Evolutionary conservation across 2,329 filamentous ascomycete species (phyloP), one percentile per base, ranked within the genome.

Genomic region (Cordyceps tenuipes): DNA sequence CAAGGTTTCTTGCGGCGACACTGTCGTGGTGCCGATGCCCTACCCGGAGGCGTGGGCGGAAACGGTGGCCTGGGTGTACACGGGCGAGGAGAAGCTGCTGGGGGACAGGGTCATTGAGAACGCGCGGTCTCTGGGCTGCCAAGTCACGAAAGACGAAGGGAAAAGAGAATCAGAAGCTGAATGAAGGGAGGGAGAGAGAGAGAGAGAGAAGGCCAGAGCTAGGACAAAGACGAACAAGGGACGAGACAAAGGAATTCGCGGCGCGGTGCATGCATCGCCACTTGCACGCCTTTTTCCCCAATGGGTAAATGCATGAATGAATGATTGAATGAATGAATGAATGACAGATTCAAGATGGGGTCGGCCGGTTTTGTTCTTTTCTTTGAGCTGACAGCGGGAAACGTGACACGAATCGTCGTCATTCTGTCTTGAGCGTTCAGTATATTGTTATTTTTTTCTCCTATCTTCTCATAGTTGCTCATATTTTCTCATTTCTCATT

Each of bases 1-100:
- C 5, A 74, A 80, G 64, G 74, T 85, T 23, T 70, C 71, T 15
- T 73, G 75, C 26, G 78, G 81, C 31, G 83, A 85, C 64, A 72
- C 73, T 2, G 73, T 87, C 56, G 82, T 85, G 63, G 71, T 86
- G 10, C 82, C 83, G 0, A 64, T 87, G 59, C 83, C 83, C 1
- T 74, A 79, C 60, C 82, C 83, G 1, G 76, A 78, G 55, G 78
- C 73, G 8, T 87, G 83, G 83, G 66, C 68, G 2, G 76, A 81
- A 58, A 84, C 82, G 0, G 72, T 83, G n/a, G 71, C 73, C 4
- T 80, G 82, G 64, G 73, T 82, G 29, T 85, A 85, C 66, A 82
- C 78, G 0, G 79, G 79, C 41, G 71, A 76, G 57, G 76, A 75
- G 13, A 72, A 75, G 50, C 62, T 72, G 13, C 61, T 79, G 53